Conservation (phyloP, 768 basidiomycete species). For the Macrolepiota dolichaula region DNA sequence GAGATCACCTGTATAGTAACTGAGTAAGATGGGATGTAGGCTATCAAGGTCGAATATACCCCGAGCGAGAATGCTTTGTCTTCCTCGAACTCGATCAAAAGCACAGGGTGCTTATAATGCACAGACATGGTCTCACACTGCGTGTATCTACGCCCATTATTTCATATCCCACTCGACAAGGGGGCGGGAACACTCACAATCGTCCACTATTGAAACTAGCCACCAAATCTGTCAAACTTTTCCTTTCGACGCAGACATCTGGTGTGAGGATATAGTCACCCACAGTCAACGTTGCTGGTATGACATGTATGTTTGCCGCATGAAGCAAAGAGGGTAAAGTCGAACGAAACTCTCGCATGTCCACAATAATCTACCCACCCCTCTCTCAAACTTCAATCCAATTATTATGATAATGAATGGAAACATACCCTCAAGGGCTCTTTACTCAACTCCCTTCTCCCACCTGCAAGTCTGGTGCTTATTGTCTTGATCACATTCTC, state of each 20-base stretch:
- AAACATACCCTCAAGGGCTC: constrained; percentile 60
- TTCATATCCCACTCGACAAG: background rate
- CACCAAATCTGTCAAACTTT: constrained; percentile 91
- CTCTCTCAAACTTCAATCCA: background rate
- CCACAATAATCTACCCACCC: constrained; percentile 81
- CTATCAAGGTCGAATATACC: constrained; percentile 6
- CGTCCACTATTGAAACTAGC: constrained; percentile 92
- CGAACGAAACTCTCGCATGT: constrained; percentile 96
- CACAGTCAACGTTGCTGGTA: constrained; percentile 91
- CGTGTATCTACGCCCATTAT: constrained; percentile 61
- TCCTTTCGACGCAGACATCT: constrained; percentile 94
- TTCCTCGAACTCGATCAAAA: constrained; percentile 97
- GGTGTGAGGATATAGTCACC: constrained; percentile 97
- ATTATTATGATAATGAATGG: background rate
- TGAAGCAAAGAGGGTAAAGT: constrained; percentile 88
- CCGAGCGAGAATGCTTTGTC: constrained; percentile 92
- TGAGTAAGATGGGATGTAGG: background rate
- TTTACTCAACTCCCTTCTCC: constrained; percentile 59
- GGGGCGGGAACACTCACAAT: constrained; percentile 54
- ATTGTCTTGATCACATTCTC: constrained; percentile 77
- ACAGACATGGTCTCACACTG: constrained; percentile 97
- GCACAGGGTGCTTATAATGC: constrained; percentile 90
- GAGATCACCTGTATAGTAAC: constrained; percentile 34
- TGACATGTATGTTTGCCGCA: constrained; percentile 70
- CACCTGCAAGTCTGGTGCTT: constrained; percentile 84